A percentile compares a stretch with the other conserved stretches of the same genome.
Evolutionary conservation across 139 green algal species (phyloP).

Genomic region (Raphidocelis subcapitata): DNA sequence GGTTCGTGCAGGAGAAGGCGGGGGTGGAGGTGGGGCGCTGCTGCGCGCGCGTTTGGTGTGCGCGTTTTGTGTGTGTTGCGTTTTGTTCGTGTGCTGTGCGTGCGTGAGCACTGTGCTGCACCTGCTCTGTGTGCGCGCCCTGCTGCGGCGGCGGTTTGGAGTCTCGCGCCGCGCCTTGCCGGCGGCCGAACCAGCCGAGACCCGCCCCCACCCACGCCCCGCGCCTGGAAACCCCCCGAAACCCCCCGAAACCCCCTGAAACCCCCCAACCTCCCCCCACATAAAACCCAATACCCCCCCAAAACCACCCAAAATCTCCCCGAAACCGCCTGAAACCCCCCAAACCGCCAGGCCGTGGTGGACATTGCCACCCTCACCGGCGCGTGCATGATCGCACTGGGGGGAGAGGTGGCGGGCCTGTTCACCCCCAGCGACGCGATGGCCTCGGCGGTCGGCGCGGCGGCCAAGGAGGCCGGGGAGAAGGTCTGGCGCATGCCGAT

Average conservation of each 20-base stretch:
- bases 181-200: too few relatives aligned
- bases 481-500: conserved; percentile 95
- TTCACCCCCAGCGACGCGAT: conserved; percentile 77
- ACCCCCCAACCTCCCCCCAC: too few relatives aligned
- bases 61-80: not conserved
- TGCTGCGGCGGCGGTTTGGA: too few relatives aligned
- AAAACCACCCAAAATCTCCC: too few relatives aligned
- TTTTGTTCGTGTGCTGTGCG: not conserved
- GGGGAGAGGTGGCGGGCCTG: conserved; percentile 72
- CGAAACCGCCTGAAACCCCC: too few relatives aligned
- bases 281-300: too few relatives aligned
- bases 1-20: conserved; percentile 80
- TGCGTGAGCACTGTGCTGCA: conserved; percentile 87
- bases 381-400: conserved; percentile 92
- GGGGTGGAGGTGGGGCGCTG: not conserved
- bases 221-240: too few relatives aligned
- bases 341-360: conserved; percentile 59
- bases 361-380: conserved; percentile 97
- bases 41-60: conserved; percentile 1
- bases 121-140: too few relatives aligned
- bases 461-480: conserved; percentile 55
- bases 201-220: too few relatives aligned
- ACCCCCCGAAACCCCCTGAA: too few relatives aligned
- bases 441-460: conserved; percentile 41
- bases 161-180: too few relatives aligned